These are phyloP conservation scores for Rhodotorula babjevae DNA, from an alignment of 768 basidiomycete genomes.

Conservation along the genomic window DNA sequence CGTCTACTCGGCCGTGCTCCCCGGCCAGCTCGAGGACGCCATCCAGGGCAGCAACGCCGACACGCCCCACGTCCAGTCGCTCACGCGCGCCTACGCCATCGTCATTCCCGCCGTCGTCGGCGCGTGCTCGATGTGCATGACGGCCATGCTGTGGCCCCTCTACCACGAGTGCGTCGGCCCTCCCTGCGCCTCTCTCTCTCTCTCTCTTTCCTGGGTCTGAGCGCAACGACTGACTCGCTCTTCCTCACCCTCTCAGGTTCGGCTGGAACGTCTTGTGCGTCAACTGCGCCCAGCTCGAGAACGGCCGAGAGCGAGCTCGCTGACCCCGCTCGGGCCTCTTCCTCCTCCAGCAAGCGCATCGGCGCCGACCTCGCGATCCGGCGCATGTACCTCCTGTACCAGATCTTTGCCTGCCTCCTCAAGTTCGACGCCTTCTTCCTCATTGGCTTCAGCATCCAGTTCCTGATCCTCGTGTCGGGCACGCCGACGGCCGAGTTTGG, in stretches of 20 bases:
- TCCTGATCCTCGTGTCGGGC: conserved; percentile 35
- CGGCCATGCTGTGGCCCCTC: conserved; percentile 12
- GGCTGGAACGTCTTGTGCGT: conserved; percentile 25
- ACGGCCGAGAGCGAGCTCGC: too few species aligned
- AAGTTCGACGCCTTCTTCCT: conserved; percentile 33
- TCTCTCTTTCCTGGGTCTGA: too few species aligned
- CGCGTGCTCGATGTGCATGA: conserved; percentile 6
- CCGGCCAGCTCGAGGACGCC: conserved; percentile 21
- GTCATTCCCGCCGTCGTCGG: conserved; percentile 29
- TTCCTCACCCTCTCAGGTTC: neutral
- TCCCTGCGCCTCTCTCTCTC: too few species aligned
- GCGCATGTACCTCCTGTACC: neutral
- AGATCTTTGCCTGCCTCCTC: conserved; percentile 25
- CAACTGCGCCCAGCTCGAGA: too few species aligned
- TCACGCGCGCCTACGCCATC: conserved; percentile 24
- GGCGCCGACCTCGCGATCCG: conserved; percentile 22
- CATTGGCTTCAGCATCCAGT: conserved; percentile 23
- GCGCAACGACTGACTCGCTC: too few species aligned
- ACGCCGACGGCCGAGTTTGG: conserved; percentile 30
- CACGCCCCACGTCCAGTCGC: conserved; percentile 8
- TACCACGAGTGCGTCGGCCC: conserved; percentile 16
- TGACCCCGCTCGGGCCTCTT: neutral
- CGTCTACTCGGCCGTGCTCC: conserved; percentile 30
- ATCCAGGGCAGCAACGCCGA: conserved; percentile 27
- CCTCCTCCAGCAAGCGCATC: conserved; percentile 17